Evolutionary conservation across 495 filamentous ascomycete genomes (phyloP), one percentile per base, ranked within the genome.

Genomic region (Aspergillus coremiiformis): DNA sequence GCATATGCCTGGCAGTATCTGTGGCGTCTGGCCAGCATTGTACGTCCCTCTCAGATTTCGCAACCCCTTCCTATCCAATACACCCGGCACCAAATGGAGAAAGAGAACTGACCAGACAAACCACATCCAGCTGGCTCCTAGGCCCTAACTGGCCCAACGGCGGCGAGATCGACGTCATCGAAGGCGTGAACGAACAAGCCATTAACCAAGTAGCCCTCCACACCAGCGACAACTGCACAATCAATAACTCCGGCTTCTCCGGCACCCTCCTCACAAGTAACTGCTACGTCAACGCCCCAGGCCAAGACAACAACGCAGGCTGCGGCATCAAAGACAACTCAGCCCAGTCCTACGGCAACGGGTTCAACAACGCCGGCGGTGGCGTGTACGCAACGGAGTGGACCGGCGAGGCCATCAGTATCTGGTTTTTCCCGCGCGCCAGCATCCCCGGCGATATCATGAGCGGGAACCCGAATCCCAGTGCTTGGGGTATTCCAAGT

Each of bases 81-180:
- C 49, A 32, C 9, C 41, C 41, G 7, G 2, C 5, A 35, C 1
- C 4, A 41, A 10, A n/a, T n/a, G n/a, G n/a, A n/a, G n/a, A n/a
- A n/a, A n/a, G n/a, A n/a, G n/a, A n/a, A n/a, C n/a, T 41, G 1
- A 0, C n/a, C 26, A 49, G n/a, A 42, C 52, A 60, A 56, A 56
- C 30, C 12, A 1, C 12, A 19, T 27, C 22, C 9, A 75, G 73
- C 68, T 79, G 76, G 73, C 70, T 77, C 51, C 64, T 79, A 30
- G 79, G 78, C 48, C 53, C 63, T 29, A 71, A 80, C 70, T 89
- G 85, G 85, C 85, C 85, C 21, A 63, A 64, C n/a, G 72, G 80
- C 55, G 85, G 85, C 50, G 84, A 89, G 61, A 83, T 87, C 58
- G 85, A 89, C 51, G 76, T 89, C 42, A 84, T 90, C 68, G 85